Conservation (phyloP, 495 filamentous ascomycete species). For the Chaetomium tenue region DNA sequence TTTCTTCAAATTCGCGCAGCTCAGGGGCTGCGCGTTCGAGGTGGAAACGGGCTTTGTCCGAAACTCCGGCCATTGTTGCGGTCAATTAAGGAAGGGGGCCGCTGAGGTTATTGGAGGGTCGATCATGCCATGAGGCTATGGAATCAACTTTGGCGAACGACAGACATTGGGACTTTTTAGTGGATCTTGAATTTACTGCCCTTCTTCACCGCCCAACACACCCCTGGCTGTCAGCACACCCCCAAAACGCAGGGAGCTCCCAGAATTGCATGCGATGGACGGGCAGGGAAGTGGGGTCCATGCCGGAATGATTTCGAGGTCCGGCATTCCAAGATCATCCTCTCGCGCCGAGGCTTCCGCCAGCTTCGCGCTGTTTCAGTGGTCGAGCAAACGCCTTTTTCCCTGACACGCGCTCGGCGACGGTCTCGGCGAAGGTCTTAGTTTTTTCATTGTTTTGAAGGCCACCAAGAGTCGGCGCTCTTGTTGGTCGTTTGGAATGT, state of each 20-base stretch:
- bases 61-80: constrained; percentile 68
- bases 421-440: neutral
- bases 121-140: neutral
- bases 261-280: neutral
- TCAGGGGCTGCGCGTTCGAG: constrained; percentile 88
- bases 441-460: constrained; percentile 6
- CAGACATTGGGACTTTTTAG: neutral
- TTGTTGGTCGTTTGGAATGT: neutral
- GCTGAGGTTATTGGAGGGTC: neutral
- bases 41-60: constrained; percentile 93
- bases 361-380: neutral
- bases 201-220: neutral
- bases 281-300: constrained; percentile 2
- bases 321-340: neutral
- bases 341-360: constrained; percentile 21
- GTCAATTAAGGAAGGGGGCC: neutral
- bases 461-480: neutral
- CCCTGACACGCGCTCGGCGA: neutral
- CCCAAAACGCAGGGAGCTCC: neutral
- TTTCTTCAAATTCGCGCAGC: constrained; percentile 81
- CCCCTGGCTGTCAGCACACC: neutral
- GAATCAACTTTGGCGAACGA: neutral
- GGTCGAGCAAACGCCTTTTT: neutral
- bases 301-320: constrained; percentile 3
- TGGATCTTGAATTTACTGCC: neutral